These are phyloP conservation scores for Lentinula novae-zelandiae DNA, from an alignment of 1,284 basidiomycete species.

Conservation along the genomic window DNA sequence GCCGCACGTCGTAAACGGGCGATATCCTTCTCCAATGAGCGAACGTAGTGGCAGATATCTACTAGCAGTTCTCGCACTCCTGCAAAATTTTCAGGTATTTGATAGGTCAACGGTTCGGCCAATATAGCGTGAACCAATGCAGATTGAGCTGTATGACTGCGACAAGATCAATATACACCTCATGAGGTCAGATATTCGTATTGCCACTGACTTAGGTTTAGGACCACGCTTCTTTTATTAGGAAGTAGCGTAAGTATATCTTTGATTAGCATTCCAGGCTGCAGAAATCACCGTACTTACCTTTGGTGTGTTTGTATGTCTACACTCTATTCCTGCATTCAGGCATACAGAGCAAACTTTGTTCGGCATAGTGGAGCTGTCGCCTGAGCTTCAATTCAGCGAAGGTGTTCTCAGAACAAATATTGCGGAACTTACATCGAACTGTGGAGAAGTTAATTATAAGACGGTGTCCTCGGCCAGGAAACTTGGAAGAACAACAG, in stretches of 20 bases:
- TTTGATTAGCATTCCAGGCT: background rate
- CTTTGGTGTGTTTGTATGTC: constrained; percentile 6
- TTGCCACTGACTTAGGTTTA: constrained; percentile 3
- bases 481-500: background rate
- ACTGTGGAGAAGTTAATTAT: constrained; percentile 2
- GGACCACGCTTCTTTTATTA: constrained; percentile 11
- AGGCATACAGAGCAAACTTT: constrained; percentile 14
- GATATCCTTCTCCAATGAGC: constrained; percentile 6
- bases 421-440: constrained; percentile 1
- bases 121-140: constrained; percentile 8
- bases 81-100: constrained; percentile 4
- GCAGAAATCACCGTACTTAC: background rate
- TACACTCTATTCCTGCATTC: constrained; percentile 9
- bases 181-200: background rate
- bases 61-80: constrained; percentile 3
- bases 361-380: constrained; percentile 13
- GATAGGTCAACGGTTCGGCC: constrained; percentile 2
- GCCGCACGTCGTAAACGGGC: background rate
- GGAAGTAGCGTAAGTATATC: background rate
- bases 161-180: background rate
- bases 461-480: background rate
- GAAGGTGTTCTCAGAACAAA: background rate
- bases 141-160: background rate
- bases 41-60: constrained; percentile 7
- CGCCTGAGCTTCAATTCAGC: constrained; percentile 3